Conservation (phyloP, 78 protist species). For the Polysphondylium violaceum region DNA sequence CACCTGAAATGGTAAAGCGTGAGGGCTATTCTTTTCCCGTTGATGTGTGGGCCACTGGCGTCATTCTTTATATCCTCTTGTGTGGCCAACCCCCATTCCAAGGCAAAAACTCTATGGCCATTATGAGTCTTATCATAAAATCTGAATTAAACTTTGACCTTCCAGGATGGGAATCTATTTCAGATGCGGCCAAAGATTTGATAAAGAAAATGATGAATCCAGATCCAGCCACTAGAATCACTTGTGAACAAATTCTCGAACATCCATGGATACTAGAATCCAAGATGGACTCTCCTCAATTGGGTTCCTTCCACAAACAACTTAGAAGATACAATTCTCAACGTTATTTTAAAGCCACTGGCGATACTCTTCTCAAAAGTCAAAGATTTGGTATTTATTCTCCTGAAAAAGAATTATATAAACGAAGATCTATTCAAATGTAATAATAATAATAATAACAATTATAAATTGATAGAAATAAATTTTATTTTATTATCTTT, state of each 20-base stretch:
- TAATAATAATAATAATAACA: not conserved
- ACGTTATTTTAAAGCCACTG: conserved; percentile 36
- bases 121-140: conserved; percentile 42
- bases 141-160: conserved; percentile 34
- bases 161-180: conserved; percentile 35
- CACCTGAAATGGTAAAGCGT: conserved; percentile 83
- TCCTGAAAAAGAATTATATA: not conserved
- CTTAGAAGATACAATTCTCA: conserved; percentile 64
- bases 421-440: conserved; percentile 12
- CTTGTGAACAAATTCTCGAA: conserved; percentile 31
- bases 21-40: conserved; percentile 76
- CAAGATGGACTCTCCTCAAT: conserved; percentile 21
- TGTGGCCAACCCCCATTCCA: conserved; percentile 85
- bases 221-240: conserved; percentile 38
- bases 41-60: conserved; percentile 82
- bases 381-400: conserved; percentile 36
- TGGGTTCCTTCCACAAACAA: conserved; percentile 37
- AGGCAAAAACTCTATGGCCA: conserved; percentile 61
- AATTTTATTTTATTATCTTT: not conserved
- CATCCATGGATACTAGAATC: conserved; percentile 65
- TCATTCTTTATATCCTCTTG: conserved; percentile 65
- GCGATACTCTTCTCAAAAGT: conserved; percentile 48
- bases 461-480: not conserved
- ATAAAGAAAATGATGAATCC: conserved; percentile 45
- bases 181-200: conserved; percentile 67